Conservation (phyloP, 768 basidiomycete genomes). For the Termitomyces sp. region DNA sequence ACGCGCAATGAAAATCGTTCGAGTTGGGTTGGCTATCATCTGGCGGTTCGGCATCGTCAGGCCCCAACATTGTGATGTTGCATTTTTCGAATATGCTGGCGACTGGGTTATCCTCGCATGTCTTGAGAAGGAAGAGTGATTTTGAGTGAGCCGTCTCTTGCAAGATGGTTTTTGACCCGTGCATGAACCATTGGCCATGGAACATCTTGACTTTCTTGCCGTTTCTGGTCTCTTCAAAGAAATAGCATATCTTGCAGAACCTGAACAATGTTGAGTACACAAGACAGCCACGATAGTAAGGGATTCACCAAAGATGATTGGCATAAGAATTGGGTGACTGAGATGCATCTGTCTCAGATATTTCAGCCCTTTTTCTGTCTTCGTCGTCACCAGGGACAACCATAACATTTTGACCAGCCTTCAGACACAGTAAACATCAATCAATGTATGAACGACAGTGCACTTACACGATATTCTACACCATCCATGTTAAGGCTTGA, state of each 20-base stretch:
- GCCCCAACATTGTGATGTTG: conserved; percentile 39
- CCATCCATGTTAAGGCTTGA: conserved; percentile 53
- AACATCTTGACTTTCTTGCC: conserved; percentile 41
- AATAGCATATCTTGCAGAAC: conserved; percentile 69
- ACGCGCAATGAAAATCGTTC: conserved; percentile 61
- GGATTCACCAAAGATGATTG: conserved; percentile 54
- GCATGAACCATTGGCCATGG: conserved; percentile 71
- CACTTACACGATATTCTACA: conserved; percentile 48
- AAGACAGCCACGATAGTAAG: neutral
- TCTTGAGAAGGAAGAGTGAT: conserved; percentile 49
- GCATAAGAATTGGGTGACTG: conserved; percentile 53
- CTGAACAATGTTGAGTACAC: conserved; percentile 28
- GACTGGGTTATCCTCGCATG: conserved; percentile 54
- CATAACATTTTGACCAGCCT: conserved; percentile 66
- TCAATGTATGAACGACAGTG: neutral
- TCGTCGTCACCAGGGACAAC: conserved; percentile 55
- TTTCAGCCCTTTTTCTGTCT: conserved; percentile 35
- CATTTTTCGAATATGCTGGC: conserved; percentile 58
- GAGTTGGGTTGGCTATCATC: conserved; percentile 37
- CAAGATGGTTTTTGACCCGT: conserved; percentile 62
- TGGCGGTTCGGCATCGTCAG: conserved; percentile 41
- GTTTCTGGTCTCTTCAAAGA: conserved; percentile 41
- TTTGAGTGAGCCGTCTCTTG: conserved; percentile 66
- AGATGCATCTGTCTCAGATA: conserved; percentile 34
- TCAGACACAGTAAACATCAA: neutral